Percentiles rank a stretch among this genome's conserved stretches.
phyloP scores from a whole-genome alignment of 129 eudicot genomes.

The Heracleum sosnowskyi region DNA sequence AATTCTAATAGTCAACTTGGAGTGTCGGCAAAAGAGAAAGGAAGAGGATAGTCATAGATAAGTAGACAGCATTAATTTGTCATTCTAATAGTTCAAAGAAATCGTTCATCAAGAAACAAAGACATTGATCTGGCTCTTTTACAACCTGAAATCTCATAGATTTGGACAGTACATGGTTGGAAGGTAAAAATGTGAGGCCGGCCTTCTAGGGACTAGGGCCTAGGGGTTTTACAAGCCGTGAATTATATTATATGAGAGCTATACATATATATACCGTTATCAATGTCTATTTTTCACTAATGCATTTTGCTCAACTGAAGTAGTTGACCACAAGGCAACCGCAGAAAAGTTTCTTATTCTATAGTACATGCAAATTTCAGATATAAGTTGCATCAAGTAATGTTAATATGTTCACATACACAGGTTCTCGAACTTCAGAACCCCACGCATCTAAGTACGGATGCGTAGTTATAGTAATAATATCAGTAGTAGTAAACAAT shows the following conservation, averaged over 20 bases:
- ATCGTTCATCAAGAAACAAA: no score
- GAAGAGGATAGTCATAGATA: no score
- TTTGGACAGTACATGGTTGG: background rate
- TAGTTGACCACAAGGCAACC: conserved; percentile 15
- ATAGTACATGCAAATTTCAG: conserved; percentile 19
- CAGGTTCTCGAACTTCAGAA: conserved; percentile 10
- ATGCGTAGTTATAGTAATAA: background rate
- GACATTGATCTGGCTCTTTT: no score
- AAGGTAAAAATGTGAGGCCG: background rate
- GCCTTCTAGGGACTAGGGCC: background rate
- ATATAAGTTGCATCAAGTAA: conserved; percentile 6
- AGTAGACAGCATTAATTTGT: no score
- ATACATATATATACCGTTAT: background rate
- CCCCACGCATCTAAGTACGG: conserved; percentile 18
- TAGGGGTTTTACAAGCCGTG: background rate
- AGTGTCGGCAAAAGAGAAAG: no score
- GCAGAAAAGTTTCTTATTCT: conserved; percentile 10
- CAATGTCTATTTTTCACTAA: background rate
- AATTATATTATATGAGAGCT: background rate
- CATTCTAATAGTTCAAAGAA: no score
- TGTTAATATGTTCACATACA: conserved; percentile 17
- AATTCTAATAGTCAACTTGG: no score
- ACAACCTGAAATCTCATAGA: no score
- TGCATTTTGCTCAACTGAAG: conserved; percentile 5
- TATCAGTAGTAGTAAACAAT: conserved; percentile 6